Evolutionary conservation across 805 yeast genomes (phyloP).

Genomic region (Kluyveromyces aestuarii): DNA sequence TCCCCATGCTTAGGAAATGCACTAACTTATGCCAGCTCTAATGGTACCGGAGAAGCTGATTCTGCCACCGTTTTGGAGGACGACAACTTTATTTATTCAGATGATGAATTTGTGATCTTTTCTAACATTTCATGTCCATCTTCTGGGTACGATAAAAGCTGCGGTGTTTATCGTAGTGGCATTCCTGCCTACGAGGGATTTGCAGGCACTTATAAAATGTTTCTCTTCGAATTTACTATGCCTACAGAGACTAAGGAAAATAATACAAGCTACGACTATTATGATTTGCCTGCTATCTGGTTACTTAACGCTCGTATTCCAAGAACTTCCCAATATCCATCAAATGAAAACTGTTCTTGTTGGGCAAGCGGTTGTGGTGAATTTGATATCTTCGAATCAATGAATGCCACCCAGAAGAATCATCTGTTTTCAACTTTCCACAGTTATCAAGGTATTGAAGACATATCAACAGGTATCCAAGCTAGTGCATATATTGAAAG

Average conservation of each 20-base stretch:
- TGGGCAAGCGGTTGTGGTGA: conserved; percentile 78
- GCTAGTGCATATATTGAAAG: conserved; percentile 49
- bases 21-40: conserved; percentile 47
- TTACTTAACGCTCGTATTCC: conserved; percentile 63
- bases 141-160: conserved; percentile 49
- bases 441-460: conserved; percentile 57
- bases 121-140: conserved; percentile 49
- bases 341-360: conserved; percentile 56
- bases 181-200: conserved; percentile 71
- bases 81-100: conserved; percentile 43
- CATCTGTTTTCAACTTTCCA: conserved; percentile 62
- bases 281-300: conserved; percentile 73
- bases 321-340: conserved; percentile 61
- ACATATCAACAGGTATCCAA: conserved; percentile 52
- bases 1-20: conserved; percentile 64
- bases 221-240: conserved; percentile 59
- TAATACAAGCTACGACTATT: conserved; percentile 28
- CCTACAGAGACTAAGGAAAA: conserved; percentile 42
- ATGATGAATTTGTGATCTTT: conserved; percentile 51
- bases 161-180: conserved; percentile 70
- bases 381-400: conserved; percentile 65
- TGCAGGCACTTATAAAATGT: conserved; percentile 59
- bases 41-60: conserved; percentile 43
- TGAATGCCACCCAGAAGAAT: conserved; percentile 49
- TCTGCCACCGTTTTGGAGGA: conserved; percentile 39